Percentiles rank a stretch among this genome's conserved stretches.
phyloP scores from a whole-genome alignment of 257 asterid genomes.

The Salvia splendens region DNA sequence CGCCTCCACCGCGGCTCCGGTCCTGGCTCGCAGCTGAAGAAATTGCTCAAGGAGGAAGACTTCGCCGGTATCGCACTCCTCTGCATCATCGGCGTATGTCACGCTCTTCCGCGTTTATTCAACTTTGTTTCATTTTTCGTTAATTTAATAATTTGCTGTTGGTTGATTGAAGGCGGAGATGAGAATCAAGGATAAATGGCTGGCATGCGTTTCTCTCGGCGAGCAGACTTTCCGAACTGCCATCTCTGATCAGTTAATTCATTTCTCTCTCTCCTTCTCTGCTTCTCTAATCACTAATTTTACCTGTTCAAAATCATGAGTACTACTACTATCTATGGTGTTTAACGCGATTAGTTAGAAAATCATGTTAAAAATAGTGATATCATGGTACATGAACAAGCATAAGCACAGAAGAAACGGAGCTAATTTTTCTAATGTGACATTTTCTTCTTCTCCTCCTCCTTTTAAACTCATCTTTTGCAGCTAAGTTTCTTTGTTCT shows the following conservation, averaged over 20 bases:
- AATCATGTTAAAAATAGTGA: no score
- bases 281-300: background rate
- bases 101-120: no score
- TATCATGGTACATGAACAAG: no score
- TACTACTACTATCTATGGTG: background rate
- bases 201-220: conserved; percentile 86
- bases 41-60: conserved; percentile 61
- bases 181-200: conserved; percentile 94
- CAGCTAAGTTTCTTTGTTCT: no score
- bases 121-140: no score
- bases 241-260: conserved; percentile 74
- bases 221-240: conserved; percentile 88
- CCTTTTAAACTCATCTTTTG: no score
- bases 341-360: background rate
- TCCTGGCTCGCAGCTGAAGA: conserved; percentile 36
- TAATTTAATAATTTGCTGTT: background rate
- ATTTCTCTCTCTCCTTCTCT: background rate
- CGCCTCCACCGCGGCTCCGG: conserved; percentile 43
- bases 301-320: background rate
- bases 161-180: conserved; percentile 74
- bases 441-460: no score
- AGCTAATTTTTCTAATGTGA: no score
- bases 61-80: conserved; percentile 92
- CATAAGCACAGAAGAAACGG: no score
- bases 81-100: conserved; percentile 58